Evolutionary conservation across 2,329 filamentous ascomycete genomes (phyloP).

Genomic region (Lecanosticta acicola): DNA sequence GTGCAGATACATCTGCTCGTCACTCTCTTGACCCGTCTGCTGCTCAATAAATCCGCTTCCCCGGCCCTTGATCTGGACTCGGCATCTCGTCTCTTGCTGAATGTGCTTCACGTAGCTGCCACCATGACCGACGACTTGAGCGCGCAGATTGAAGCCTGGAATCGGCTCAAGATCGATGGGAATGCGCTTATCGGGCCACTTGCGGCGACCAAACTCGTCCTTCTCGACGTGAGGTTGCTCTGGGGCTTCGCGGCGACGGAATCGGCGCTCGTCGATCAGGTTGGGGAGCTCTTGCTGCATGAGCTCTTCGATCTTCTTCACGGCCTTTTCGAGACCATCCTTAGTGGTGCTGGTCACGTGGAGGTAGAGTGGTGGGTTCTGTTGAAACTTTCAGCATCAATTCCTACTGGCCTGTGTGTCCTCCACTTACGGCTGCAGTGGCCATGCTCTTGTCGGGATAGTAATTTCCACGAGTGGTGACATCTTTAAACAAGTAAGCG

Average conservation of each 20-base stretch:
- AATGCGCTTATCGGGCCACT: slow-evolving; percentile 98
- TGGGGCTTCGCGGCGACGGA: slow-evolving; percentile 64
- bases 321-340: slow-evolving; percentile 81
- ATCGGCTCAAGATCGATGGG: slow-evolving; percentile 85
- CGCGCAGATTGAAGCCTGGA: slow-evolving; percentile 89
- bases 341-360: slow-evolving; percentile 92
- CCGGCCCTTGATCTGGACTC: slow-evolving; percentile 95
- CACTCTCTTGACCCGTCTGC: slow-evolving; percentile 80
- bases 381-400: background rate
- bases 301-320: slow-evolving; percentile 83
- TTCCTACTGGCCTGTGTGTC: background rate
- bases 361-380: slow-evolving; percentile 75
- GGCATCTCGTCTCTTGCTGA: slow-evolving; percentile 87
- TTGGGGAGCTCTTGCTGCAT: slow-evolving; percentile 96
- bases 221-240: slow-evolving; percentile 66
- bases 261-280: slow-evolving; percentile 87
- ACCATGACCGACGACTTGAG: slow-evolving; percentile 90
- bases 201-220: slow-evolving; percentile 86
- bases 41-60: slow-evolving; percentile 92
- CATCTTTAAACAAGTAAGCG: slow-evolving; percentile 76
- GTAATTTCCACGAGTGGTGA: slow-evolving; percentile 94
- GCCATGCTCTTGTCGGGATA: slow-evolving; percentile 98
- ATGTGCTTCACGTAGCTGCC: slow-evolving; percentile 98
- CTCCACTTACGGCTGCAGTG: slow-evolving; percentile 70
- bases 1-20: slow-evolving; percentile 94